Evolutionary conservation across 331 rosid species (phyloP).

Genomic region (Pyracantha coccinea): DNA sequence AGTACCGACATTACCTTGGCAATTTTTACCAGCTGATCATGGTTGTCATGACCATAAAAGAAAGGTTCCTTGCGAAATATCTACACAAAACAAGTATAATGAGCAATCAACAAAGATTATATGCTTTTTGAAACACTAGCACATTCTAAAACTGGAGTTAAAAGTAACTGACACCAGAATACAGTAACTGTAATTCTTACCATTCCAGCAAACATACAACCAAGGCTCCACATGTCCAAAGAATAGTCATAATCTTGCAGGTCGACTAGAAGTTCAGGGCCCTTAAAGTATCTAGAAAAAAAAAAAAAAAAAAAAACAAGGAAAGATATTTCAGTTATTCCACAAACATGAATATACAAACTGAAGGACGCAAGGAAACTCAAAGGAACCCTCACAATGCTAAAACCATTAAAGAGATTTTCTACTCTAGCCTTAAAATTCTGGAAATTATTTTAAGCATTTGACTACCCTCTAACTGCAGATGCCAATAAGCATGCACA

Average conservation of each 20-base stretch:
- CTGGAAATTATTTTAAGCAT: not conserved
- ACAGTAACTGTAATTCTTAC: constrained; percentile 31
- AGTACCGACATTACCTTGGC: constrained; percentile 50
- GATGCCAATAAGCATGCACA: not conserved
- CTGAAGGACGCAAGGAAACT: not conserved
- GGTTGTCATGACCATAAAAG: constrained; percentile 97
- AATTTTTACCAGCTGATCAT: constrained; percentile 88
- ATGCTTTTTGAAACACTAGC: not conserved
- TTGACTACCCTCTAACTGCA: not conserved
- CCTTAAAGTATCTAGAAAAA: constrained; percentile 76
- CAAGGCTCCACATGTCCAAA: constrained; percentile 97
- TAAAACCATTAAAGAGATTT: not conserved
- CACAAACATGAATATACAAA: not conserved
- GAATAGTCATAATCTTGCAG: constrained; percentile 91
- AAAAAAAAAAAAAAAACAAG: constrained; percentile 1
- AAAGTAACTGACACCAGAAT: not conserved
- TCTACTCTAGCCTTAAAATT: not conserved
- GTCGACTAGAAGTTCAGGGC: constrained; percentile 90
- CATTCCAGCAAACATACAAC: constrained; percentile 99
- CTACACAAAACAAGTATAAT: constrained; percentile 31
- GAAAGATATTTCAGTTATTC: not conserved
- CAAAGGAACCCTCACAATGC: not conserved
- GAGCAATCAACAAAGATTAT: constrained; percentile 13
- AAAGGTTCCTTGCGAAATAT: constrained; percentile 93
- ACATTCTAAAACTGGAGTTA: not conserved